A percentile compares a stretch with the other conserved stretches of the same genome.
Conservation (phyloP, 306 rosid genomes). For the Cucurbita argyrosperma region DNA sequence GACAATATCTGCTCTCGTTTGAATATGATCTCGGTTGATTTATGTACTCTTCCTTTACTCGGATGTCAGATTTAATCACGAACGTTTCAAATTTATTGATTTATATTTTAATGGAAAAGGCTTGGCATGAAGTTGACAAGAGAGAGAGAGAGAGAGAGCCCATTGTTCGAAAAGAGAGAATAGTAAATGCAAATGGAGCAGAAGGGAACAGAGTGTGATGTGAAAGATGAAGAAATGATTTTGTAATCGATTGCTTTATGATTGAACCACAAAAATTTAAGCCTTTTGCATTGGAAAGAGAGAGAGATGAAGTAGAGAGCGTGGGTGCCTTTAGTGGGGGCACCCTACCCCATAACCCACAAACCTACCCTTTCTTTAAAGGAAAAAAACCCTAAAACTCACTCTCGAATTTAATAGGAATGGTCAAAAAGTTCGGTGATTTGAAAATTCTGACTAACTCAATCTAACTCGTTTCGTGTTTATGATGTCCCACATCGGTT, state of each 20-base stretch:
- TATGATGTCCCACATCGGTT: no score
- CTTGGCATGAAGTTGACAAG: constrained; percentile 34
- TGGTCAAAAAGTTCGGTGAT: no score
- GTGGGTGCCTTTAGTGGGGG: background rate
- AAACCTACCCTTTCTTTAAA: background rate
- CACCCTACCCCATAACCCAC: background rate
- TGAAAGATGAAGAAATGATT: constrained; percentile 69
- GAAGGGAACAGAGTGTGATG: constrained; percentile 43
- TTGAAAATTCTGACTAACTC: no score
- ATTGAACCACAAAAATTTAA: constrained; percentile 22
- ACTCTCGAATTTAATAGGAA: no score
- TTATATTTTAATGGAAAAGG: background rate
- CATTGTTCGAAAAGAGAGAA: constrained; percentile 28
- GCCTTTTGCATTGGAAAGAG: background rate
- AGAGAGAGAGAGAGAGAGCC: constrained; percentile 13
- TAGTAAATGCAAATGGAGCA: constrained; percentile 43
- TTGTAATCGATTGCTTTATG: constrained; percentile 98
- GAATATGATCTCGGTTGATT: no score
- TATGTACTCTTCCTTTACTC: no score
- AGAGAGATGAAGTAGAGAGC: background rate
- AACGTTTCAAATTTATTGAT: no score
- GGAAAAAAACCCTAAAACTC: no score
- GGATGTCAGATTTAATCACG: no score
- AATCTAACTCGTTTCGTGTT: no score
- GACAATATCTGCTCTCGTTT: no score